Conservation (phyloP, 2,329 filamentous ascomycete species). For the Exophiala xenobiotica region DNA sequence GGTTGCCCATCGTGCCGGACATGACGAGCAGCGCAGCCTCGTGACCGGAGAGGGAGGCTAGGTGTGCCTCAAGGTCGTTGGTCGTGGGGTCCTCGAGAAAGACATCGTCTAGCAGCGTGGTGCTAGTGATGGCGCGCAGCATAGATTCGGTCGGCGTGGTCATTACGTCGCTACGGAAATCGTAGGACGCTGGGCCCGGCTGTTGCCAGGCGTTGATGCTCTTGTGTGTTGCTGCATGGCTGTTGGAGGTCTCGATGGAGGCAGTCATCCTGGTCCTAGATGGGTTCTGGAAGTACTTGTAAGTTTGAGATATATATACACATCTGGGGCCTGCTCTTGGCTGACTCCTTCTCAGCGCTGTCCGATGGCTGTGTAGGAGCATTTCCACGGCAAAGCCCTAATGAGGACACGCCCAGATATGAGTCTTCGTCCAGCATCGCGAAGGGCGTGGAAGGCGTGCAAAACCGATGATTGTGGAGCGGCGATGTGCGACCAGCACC, state of each 20-base stretch:
- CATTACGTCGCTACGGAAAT: conserved; percentile 55
- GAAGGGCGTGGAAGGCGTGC: too few species aligned
- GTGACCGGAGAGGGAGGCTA: conserved; percentile 72
- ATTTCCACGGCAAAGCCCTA: too few species aligned
- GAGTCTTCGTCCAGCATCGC: too few species aligned
- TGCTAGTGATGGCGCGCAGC: conserved; percentile 73
- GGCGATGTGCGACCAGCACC: too few species aligned
- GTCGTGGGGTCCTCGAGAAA: conserved; percentile 79
- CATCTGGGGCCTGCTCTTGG: neutral
- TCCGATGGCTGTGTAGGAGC: neutral
- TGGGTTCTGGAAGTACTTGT: neutral
- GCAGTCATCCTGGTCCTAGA: neutral
- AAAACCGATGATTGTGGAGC: too few species aligned
- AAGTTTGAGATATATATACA: neutral
- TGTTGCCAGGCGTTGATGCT: conserved; percentile 26
- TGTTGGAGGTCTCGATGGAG: conserved; percentile 9
- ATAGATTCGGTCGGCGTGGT: conserved; percentile 78
- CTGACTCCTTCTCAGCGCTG: neutral
- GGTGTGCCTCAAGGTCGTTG: conserved; percentile 68
- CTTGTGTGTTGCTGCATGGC: conserved; percentile 6
- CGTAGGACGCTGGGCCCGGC: conserved; percentile 28
- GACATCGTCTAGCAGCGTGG: conserved; percentile 80
- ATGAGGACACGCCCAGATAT: too few species aligned
- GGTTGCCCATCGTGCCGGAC: conserved; percentile 93
- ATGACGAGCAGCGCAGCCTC: conserved; percentile 77